Base-by-base conservation (phyloP, 2,329 filamentous ascomycete species). In the Ascochyta viciae-villosae region DNA sequence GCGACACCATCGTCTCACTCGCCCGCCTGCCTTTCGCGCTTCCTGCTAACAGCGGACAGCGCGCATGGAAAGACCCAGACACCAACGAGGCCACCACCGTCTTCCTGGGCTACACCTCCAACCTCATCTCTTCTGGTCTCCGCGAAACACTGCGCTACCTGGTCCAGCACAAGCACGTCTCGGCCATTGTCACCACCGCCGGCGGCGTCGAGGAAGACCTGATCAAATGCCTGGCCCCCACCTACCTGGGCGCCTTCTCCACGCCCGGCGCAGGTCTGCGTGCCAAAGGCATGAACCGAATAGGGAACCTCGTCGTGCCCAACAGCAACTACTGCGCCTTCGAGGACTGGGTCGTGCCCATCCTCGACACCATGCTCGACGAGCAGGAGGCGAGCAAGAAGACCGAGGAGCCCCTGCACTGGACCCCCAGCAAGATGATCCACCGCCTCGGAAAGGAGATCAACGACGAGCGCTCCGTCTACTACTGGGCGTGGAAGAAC, bases 241-340 rank as follows among this genome's bases (percentile, higher is more conserved):
- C 95, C 0, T 99, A 97, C 76, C 87, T 98, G 72, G 91, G 92
- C 40, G 88, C 90, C 1, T 99, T 98, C 78, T 86, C 84, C 47
- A 88, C 91, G 0, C 79, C 84, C 0, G 95, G 95, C 13, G 88
- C 90, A 8, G 85, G 86, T 1, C 84, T 99, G 22, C 90, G 95
- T 35, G 84, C 87, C 59, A 89, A 91, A 74, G 95, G 95, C 9
- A 85, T 98, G 70, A 99, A 99, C 77, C 88, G 95, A 29, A 98
- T 99, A 68, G 95, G 95, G 47, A 98, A 99, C 71, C 84, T 99
- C 1, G 83, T 98, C 22, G 95, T 99, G 1, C 95, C 95, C 6
- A 99, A 99, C 76, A 91, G 88, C 76, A 99, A 99, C 79, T 96
- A 99, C 81, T 98, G 95, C 75, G 87, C 89, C 6, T 99, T 99